Evolutionary conservation across 2,329 filamentous ascomycete genomes (phyloP), one percentile per base, ranked within the genome.

Genomic region (Hypoxylon sp.): DNA sequence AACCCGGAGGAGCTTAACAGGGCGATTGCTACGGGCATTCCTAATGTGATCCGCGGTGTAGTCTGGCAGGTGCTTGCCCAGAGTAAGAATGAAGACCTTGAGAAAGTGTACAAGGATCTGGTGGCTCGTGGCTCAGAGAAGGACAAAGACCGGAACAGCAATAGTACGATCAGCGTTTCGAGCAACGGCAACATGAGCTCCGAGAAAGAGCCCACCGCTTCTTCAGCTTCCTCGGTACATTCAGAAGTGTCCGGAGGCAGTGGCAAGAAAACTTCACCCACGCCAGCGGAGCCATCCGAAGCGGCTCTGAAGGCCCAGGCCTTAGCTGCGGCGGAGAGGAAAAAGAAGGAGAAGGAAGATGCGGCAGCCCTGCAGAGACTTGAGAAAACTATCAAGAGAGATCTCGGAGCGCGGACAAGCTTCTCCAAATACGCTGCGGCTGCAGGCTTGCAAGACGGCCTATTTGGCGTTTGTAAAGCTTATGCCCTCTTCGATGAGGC

Each of bases 11-110:
- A 98, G 78, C 84, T 99, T 64, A 97, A 95, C 77, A 89, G 88
- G 72, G 95, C 96, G 22, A 98, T 99, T 74, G 93, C 95, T 55
- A 92, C 91, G 42, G 96, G 96, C 33, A 99, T 99, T 64, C 96
- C 96, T 0, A 94, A 91, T 73, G 95, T 95, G 2, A 97, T 99
- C 69, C 91, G 96, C 65, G 97, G 96, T n/a, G 96, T 99, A 2
- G 95, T 99, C 56, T 99, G 96, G 96, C 96, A 99, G 81, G 95
- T 98, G 6, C 84, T 99, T 69, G 94, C 96, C 2, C 94, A 97
- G 77, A 98, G 95, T 82, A 97, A 97, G 81, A 97, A 94, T 74
- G 92, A 95, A 68, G 94, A 97, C 49, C 83, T 99, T 17, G 96
- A 99, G 80, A 82, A 85, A 14, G 88, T 94, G n/a, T 99, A 98